Conservation (phyloP, 208 protist species). For the Leishmania aethiopica region DNA sequence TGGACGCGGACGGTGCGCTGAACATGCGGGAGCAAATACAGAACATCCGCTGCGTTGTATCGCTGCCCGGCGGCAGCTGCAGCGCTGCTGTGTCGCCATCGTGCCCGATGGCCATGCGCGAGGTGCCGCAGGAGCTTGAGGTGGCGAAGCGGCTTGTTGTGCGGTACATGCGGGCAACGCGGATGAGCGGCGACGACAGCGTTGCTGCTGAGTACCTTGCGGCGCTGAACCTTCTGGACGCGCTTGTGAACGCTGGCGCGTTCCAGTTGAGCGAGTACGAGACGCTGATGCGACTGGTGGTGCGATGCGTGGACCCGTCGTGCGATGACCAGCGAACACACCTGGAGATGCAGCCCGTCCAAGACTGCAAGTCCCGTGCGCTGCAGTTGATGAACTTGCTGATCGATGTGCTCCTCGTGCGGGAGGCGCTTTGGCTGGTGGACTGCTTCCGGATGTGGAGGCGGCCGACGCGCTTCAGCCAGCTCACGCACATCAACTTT, state of each 20-base stretch:
- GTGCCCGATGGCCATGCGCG: conserved; percentile 17
- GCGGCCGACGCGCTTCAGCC: conserved; percentile 16
- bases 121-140: conserved; percentile 22
- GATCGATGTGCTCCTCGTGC: conserved; percentile 37
- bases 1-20: conserved; percentile 22
- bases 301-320: conserved; percentile 33
- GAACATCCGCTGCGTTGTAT: conserved; percentile 39
- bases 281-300: conserved; percentile 28
- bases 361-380: conserved; percentile 40
- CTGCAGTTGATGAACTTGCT: conserved; percentile 41
- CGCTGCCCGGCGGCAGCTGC: neutral
- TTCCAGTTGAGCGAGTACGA: conserved; percentile 43
- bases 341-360: conserved; percentile 38
- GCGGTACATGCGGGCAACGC: conserved; percentile 21
- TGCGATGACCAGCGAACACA: conserved; percentile 25
- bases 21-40: conserved; percentile 35
- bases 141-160: conserved; percentile 33
- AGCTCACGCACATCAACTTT: conserved; percentile 30
- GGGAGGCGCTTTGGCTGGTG: conserved; percentile 34
- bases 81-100: neutral
- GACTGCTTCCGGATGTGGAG: conserved; percentile 31
- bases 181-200: conserved; percentile 35
- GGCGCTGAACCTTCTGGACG: conserved; percentile 37
- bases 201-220: conserved; percentile 31
- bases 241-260: conserved; percentile 39